Percentiles rank a stretch among this genome's conserved stretches.
These are phyloP conservation scores for Paramecium primaurelia DNA, from an alignment of 73 alveolate genomes.

Conservation along the genomic window DNA sequence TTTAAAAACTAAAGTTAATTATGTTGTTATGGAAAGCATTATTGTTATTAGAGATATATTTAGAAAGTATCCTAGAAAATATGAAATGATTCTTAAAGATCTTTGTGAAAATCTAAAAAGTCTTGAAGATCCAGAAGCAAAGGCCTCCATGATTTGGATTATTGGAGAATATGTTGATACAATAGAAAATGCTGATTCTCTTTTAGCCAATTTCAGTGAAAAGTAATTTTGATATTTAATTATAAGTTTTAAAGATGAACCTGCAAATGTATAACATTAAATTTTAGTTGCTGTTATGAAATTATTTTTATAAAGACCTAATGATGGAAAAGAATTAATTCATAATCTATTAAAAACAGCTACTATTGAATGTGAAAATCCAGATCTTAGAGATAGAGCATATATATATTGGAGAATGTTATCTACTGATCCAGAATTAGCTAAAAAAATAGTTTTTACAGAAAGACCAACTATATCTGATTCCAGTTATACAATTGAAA, in stretches of 20 bases:
- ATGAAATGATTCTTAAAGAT: slow-evolving; percentile 64
- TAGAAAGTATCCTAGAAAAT: slow-evolving; percentile 59
- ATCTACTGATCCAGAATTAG: slow-evolving; percentile 76
- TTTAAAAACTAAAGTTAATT: slow-evolving; percentile 54
- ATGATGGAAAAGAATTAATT: slow-evolving; percentile 61
- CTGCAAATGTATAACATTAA: slow-evolving; percentile 69
- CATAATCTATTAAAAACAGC: slow-evolving; percentile 64
- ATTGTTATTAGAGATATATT: slow-evolving; percentile 68
- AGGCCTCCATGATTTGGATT: slow-evolving; percentile 48
- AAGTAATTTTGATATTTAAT: slow-evolving; percentile 54
- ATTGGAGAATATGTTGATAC: slow-evolving; percentile 79
- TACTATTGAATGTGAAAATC: slow-evolving; percentile 71
- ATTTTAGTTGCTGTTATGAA: slow-evolving; percentile 46
- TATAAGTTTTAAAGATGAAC: slow-evolving; percentile 58
- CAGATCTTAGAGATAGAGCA: slow-evolving; percentile 85
- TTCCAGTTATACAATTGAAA: slow-evolving; percentile 86
- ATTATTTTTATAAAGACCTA: slow-evolving; percentile 55
- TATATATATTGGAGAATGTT: slow-evolving; percentile 80
- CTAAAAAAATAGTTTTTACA: slow-evolving; percentile 82
- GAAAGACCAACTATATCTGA: slow-evolving; percentile 97
- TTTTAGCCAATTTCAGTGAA: slow-evolving; percentile 75
- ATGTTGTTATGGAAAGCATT: slow-evolving; percentile 88
- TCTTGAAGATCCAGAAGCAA: slow-evolving; percentile 19
- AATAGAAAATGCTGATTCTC: slow-evolving; percentile 80
- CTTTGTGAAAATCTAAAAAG: slow-evolving; percentile 92